phyloP scores from a whole-genome alignment of 2,329 filamentous ascomycete genomes.

The Colletotrichum melonis region DNA sequence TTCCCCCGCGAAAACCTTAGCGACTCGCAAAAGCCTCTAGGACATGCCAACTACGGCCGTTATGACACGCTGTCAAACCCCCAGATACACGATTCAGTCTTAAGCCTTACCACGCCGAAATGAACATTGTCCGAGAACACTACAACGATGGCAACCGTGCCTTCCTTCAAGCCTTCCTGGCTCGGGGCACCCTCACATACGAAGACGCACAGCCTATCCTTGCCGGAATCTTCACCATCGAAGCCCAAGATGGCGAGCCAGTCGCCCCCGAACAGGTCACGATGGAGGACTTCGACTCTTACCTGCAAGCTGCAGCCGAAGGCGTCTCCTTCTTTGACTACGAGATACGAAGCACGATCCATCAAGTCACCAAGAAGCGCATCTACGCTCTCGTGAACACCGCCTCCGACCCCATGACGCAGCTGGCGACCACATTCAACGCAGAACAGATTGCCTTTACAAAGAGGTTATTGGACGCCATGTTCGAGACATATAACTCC shows the following conservation, averaged over 20 bases:
- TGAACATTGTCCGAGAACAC: constrained; percentile 41
- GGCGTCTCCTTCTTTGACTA: constrained; percentile 85
- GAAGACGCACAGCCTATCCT: constrained; percentile 79
- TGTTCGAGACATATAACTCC: constrained; percentile 92
- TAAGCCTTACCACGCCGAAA: background rate
- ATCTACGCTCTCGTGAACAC: constrained; percentile 90
- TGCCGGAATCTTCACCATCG: constrained; percentile 77
- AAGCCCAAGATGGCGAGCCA: constrained; percentile 49
- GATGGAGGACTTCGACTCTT: constrained; percentile 73
- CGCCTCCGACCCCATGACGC: constrained; percentile 84
- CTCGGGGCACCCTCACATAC: constrained; percentile 81
- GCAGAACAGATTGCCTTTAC: constrained; percentile 91
- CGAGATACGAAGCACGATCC: constrained; percentile 80
- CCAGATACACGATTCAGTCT: background rate
- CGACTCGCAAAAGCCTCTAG: background rate
- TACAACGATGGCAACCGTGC: constrained; percentile 80
- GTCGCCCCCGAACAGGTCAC: constrained; percentile 73
- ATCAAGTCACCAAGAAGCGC: constrained; percentile 75
- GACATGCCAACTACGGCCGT: background rate
- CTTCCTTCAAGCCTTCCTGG: constrained; percentile 90
- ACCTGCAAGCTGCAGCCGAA: constrained; percentile 76
- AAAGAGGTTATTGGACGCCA: constrained; percentile 86
- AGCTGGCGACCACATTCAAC: constrained; percentile 83
- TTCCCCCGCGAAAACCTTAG: background rate
- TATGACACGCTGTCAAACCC: background rate